Conservation (phyloP, 148 eudicot species). For the Talinum fruticosum region DNA sequence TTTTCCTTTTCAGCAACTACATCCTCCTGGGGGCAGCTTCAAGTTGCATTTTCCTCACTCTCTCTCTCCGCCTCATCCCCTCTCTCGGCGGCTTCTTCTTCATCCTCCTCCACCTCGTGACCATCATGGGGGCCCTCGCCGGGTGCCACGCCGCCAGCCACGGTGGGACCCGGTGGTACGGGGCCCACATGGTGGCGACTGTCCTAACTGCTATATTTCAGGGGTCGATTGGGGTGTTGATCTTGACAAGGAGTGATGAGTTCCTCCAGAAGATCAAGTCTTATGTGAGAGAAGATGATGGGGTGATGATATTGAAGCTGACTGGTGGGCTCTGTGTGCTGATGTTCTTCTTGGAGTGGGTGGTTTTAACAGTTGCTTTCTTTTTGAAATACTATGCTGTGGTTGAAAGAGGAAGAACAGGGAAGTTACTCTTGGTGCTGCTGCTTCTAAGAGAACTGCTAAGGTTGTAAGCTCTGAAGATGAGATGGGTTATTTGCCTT, state of each 20-base stretch:
- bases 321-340: slow-evolving; percentile 45
- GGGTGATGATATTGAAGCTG: slow-evolving; percentile 39
- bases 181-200: slow-evolving; percentile 54
- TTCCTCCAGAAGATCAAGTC: slow-evolving; percentile 42
- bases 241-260: slow-evolving; percentile 38
- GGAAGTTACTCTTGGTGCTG: not conserved
- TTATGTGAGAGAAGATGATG: slow-evolving; percentile 53
- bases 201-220: slow-evolving; percentile 62
- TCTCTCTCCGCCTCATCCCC: slow-evolving; percentile 59
- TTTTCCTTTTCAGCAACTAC: slow-evolving; percentile 55
- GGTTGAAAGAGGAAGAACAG: slow-evolving; percentile 5
- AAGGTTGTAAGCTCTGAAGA: slow-evolving; percentile 28
- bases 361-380: slow-evolving; percentile 43
- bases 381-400: slow-evolving; percentile 28
- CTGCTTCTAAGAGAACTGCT: slow-evolving; percentile 3
- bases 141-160: slow-evolving; percentile 50
- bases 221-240: slow-evolving; percentile 50
- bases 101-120: slow-evolving; percentile 51
- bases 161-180: slow-evolving; percentile 42
- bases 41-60: slow-evolving; percentile 60
- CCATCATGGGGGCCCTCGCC: slow-evolving; percentile 47
- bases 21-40: slow-evolving; percentile 51
- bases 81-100: slow-evolving; percentile 45
- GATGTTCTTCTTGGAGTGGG: slow-evolving; percentile 49
- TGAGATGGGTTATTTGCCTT: slow-evolving; percentile 44